A percentile compares a stretch with the other conserved stretches of the same genome.
Conservation (phyloP, 495 filamentous ascomycete genomes). For the Penicillium longicatenatum region DNA sequence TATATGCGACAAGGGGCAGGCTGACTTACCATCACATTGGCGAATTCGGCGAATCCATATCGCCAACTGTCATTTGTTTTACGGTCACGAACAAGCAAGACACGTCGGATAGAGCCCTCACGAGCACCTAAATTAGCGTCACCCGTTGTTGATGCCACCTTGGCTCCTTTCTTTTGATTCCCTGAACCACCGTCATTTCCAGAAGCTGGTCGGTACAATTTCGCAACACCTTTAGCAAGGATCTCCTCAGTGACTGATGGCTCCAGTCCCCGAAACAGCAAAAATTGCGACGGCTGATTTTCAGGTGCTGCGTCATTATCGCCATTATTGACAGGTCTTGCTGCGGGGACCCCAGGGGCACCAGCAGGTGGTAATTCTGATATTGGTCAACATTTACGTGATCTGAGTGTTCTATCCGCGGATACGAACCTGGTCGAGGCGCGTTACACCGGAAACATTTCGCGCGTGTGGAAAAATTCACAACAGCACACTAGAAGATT, state of each 20-base stretch:
- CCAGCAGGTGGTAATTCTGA: conserved; percentile 27
- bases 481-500: conserved; percentile 60
- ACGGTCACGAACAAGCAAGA: conserved; percentile 78
- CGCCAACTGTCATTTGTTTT: conserved; percentile 76
- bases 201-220: conserved; percentile 62
- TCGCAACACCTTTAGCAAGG: conserved; percentile 75
- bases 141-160: conserved; percentile 73
- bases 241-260: conserved; percentile 73
- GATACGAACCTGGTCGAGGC: conserved; percentile 64
- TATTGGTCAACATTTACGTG: conserved; percentile 17
- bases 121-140: conserved; percentile 75
- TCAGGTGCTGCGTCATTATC: conserved; percentile 81
- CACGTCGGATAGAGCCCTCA: conserved; percentile 72
- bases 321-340: conserved; percentile 61
- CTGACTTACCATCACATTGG: conserved; percentile 53
- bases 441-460: conserved; percentile 77
- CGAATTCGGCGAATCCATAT: conserved; percentile 90
- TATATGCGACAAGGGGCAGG: neutral
- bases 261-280: conserved; percentile 78
- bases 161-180: conserved; percentile 56
- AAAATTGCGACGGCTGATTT: conserved; percentile 73
- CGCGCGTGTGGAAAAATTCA: conserved; percentile 69
- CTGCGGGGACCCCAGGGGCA: conserved; percentile 37
- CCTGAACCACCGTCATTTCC: conserved; percentile 22
- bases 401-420: neutral